Base-by-base conservation (phyloP, 2,329 filamentous ascomycete genomes). In the Stylonectria norvegica region DNA sequence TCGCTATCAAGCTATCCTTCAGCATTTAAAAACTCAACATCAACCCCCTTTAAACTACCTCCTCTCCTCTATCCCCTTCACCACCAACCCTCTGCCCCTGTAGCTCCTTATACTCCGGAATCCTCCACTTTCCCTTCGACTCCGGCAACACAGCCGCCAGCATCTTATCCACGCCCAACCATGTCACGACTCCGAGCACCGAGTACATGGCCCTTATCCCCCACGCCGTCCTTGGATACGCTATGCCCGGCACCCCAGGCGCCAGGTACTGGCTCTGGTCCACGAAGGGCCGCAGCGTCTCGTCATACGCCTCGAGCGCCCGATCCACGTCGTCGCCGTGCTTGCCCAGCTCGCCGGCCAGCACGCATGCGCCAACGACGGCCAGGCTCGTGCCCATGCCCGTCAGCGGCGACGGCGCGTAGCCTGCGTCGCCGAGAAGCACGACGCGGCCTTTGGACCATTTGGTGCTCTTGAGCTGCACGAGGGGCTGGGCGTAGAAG, bases 351-450 rank as follows among this genome's bases (percentile, higher is more conserved):
- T 73, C 73, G 4, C 74, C 73, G 0, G 73, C 72, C 2, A 79
- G 61, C 3, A 76, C 55, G 49, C 78, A 78, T 1, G 71, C 72
- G 2, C 68, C 67, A 8, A 72, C 51, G 3, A 77, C 51, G 1
- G 64, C 64, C 12, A 57, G 46, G 2, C 63, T 64, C 0, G 69
- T 72, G 3, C 72, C 72, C 62, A 69, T 67, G 0, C 73, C 73
- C 1, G 65, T 69, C 3, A 68, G 50, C 1, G 69, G 65, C 3
- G 67, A 66, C 1, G 70, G 66, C 27, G 65, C 68, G 45, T 67
- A 67, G 3, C 58, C 72, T n/a, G 75, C 69, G 42, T 79, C 73
- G 2, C 72, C 74, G 1, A 76, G 38, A 2, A 73, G 59, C 0
- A 66, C 63, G 12, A 72, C 65, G 0, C 72, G 66, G 1, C 68